A percentile compares a stretch with the other conserved stretches of the same genome.
Conservation (phyloP, 495 filamentous ascomycete species). For the Extremus antarcticus region DNA sequence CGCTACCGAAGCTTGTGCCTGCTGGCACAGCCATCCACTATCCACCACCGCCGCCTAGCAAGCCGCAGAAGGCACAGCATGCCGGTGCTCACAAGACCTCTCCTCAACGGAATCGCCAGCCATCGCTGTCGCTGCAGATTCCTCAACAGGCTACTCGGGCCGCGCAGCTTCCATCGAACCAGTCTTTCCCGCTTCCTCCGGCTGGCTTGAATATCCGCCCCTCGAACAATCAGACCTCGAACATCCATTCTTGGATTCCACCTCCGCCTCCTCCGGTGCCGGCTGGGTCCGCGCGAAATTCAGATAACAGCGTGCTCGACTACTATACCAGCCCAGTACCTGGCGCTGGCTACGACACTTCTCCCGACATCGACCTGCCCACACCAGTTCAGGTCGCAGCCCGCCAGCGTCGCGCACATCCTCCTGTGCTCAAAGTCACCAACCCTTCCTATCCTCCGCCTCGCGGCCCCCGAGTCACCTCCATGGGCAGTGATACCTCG, state of each 20-base stretch:
- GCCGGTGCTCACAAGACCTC: not conserved
- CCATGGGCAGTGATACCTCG: constrained; percentile 27
- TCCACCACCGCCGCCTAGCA: not conserved
- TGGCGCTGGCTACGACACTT: not conserved
- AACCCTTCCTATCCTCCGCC: constrained; percentile 9
- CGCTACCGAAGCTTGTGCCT: not conserved
- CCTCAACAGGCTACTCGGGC: constrained; percentile 6
- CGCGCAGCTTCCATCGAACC: not conserved
- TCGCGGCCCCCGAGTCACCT: constrained; percentile 13
- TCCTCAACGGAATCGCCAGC: not conserved
- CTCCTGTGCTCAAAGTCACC: constrained; percentile 6
- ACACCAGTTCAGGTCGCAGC: constrained; percentile 14
- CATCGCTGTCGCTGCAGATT: constrained; percentile 12
- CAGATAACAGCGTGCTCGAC: constrained; percentile 7
- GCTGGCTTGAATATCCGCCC: not conserved
- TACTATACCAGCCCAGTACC: constrained; percentile 16
- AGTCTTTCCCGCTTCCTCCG: constrained; percentile 7
- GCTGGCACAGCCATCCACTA: not conserved
- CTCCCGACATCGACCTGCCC: not conserved
- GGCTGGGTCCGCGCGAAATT: not conserved
- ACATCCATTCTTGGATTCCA: too few species aligned
- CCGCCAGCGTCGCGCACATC: constrained; percentile 5
- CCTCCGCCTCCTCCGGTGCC: not conserved
- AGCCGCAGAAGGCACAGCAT: not conserved
- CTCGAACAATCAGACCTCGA: too few species aligned